Evolutionary conservation across 164 flowering plant species (phyloP).

Genomic region (Cinnamomum chago): DNA sequence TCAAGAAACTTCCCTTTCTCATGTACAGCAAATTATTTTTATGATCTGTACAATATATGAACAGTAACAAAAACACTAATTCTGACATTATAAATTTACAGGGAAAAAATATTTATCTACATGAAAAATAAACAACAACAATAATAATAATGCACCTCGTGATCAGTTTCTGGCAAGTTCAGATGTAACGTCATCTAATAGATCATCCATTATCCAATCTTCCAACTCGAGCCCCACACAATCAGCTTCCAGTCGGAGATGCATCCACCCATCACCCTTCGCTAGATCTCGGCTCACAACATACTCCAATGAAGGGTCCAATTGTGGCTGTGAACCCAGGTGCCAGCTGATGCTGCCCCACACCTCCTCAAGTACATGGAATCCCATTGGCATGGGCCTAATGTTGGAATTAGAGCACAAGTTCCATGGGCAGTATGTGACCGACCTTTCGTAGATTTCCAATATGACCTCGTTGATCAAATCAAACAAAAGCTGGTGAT

Average conservation of each 20-base stretch:
- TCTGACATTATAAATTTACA: too few species aligned
- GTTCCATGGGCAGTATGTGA: slow-evolving; percentile 39
- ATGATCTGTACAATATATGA: too few species aligned
- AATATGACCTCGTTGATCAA: slow-evolving; percentile 63
- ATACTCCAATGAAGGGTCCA: slow-evolving; percentile 42
- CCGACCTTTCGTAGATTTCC: slow-evolving; percentile 51
- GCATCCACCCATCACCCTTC: slow-evolving; percentile 71
- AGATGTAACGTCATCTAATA: slow-evolving; percentile 43
- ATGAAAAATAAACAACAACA: too few species aligned
- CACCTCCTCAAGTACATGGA: slow-evolving; percentile 59
- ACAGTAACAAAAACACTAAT: too few species aligned
- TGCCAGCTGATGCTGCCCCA: slow-evolving; percentile 60
- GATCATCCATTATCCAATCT: slow-evolving; percentile 59
- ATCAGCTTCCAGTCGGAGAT: slow-evolving; percentile 64
- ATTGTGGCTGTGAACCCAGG: slow-evolving; percentile 32
- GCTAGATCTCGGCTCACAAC: slow-evolving; percentile 43
- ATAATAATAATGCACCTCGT: too few species aligned
- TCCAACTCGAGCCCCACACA: slow-evolving; percentile 67
- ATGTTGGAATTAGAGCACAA: slow-evolving; percentile 34
- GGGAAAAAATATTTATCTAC: too few species aligned
- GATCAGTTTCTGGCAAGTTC: background rate
- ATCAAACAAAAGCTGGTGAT: slow-evolving; percentile 62
- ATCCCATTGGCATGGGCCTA: slow-evolving; percentile 56
- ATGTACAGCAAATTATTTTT: too few species aligned
- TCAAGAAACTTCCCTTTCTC: too few species aligned